Conservation (phyloP, 2,329 filamentous ascomycete species). For the Penicillium sp. region DNA sequence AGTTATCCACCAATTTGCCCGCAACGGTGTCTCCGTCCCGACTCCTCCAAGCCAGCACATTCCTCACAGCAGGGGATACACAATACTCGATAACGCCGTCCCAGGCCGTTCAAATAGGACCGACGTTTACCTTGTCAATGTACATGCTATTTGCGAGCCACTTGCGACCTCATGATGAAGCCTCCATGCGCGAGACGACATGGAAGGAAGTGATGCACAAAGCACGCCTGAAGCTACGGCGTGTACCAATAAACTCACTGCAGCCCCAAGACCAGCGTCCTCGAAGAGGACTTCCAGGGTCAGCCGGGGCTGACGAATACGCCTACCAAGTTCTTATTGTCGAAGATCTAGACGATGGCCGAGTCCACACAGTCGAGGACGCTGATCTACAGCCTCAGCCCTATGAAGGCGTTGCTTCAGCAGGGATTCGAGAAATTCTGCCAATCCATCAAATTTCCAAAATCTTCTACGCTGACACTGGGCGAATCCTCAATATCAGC, state of each 20-base stretch:
- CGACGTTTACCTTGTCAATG: slow-evolving; percentile 77
- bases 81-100: slow-evolving; percentile 67
- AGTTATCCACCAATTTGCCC: slow-evolving; percentile 72
- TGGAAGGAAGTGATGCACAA: slow-evolving; percentile 99
- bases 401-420: slow-evolving; percentile 59
- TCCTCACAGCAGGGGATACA: slow-evolving; percentile 80
- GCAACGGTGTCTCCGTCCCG: slow-evolving; percentile 84
- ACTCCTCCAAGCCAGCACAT: slow-evolving; percentile 85
- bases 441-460: slow-evolving; percentile 76
- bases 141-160: slow-evolving; percentile 95
- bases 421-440: slow-evolving; percentile 63
- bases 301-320: slow-evolving; percentile 59
- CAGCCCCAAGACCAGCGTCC: slow-evolving; percentile 14
- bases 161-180: slow-evolving; percentile 54
- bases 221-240: slow-evolving; percentile 72
- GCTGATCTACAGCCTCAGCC: slow-evolving; percentile 52
- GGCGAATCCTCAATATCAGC: slow-evolving; percentile 81
- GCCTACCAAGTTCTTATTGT: slow-evolving; percentile 77
- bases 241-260: slow-evolving; percentile 59
- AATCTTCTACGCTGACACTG: slow-evolving; percentile 89
- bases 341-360: slow-evolving; percentile 73
- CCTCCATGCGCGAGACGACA: slow-evolving; percentile 62
- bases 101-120: slow-evolving; percentile 74
- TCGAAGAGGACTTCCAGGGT: slow-evolving; percentile 32
- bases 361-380: slow-evolving; percentile 64